A percentile compares a stretch with the other conserved stretches of the same genome.
phyloP scores from a whole-genome alignment of 2,329 filamentous ascomycete species.

The Hypoxylon rubiginosum region DNA sequence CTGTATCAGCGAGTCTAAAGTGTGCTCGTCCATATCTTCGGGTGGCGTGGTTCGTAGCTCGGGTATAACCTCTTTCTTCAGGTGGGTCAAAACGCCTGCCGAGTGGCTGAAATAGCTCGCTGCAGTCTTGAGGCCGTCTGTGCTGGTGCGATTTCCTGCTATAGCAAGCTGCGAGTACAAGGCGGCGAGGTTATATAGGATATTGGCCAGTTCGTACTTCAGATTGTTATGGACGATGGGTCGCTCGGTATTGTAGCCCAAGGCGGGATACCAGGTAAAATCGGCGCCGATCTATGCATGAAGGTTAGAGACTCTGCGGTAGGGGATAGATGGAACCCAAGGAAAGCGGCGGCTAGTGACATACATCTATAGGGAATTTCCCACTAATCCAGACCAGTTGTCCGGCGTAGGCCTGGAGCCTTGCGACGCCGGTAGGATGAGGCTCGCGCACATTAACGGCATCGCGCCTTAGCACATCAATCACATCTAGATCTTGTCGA shows the following conservation, averaged over 20 bases:
- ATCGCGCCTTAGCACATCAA: constrained; percentile 85
- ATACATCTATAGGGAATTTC: constrained; percentile 95
- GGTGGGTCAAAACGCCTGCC: constrained; percentile 84
- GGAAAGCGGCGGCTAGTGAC: constrained; percentile 45
- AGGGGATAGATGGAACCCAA: constrained; percentile 22
- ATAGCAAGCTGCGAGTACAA: constrained; percentile 94
- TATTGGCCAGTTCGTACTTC: constrained; percentile 88
- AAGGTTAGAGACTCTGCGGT: constrained; percentile 26
- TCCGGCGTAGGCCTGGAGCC: constrained; percentile 90
- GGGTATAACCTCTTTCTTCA: constrained; percentile 82
- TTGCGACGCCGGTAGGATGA: constrained; percentile 86
- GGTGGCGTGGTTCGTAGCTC: constrained; percentile 87
- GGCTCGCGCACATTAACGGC: constrained; percentile 92
- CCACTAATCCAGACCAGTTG: constrained; percentile 93
- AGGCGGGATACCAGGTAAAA: constrained; percentile 94
- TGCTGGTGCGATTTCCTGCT: constrained; percentile 79
- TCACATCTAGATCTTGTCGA: constrained; percentile 83
- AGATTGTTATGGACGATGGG: constrained; percentile 76
- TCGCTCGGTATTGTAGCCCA: constrained; percentile 88
- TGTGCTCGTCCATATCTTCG: constrained; percentile 94
- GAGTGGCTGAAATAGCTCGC: constrained; percentile 91
- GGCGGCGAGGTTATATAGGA: constrained; percentile 92
- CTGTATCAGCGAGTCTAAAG: constrained; percentile 84
- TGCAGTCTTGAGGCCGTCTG: constrained; percentile 87
- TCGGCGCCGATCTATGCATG: constrained; percentile 83